A percentile compares a stretch with the other conserved stretches of the same genome.
phyloP scores from a whole-genome alignment of 1,284 basidiomycete species.

The Neotropicomus parvogracilis region DNA sequence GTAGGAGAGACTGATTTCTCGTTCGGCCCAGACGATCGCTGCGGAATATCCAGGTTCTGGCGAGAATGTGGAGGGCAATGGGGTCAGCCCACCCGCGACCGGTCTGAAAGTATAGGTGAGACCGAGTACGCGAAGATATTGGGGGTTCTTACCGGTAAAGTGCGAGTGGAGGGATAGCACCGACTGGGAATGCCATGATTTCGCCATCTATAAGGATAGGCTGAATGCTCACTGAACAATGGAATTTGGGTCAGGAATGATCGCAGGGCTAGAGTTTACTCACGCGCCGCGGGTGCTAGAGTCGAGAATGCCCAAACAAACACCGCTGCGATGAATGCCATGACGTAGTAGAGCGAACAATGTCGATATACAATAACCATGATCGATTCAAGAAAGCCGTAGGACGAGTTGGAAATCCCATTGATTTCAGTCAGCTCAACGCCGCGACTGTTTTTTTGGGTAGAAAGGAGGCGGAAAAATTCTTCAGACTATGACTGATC shows the following conservation, averaged over 20 bases:
- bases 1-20: slow-evolving; percentile 11
- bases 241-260: neutral
- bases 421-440: slow-evolving; percentile 7
- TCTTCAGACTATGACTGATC: slow-evolving; percentile 14
- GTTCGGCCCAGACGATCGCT: slow-evolving; percentile 14
- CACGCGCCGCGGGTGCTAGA: slow-evolving; percentile 11
- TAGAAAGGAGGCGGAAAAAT: slow-evolving; percentile 12
- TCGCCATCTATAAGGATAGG: slow-evolving; percentile 12
- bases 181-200: slow-evolving; percentile 11
- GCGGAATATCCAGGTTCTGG: slow-evolving; percentile 14
- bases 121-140: neutral
- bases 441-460: neutral
- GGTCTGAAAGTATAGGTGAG: slow-evolving; percentile 2
- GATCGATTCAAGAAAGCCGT: slow-evolving; percentile 7
- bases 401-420: slow-evolving; percentile 14
- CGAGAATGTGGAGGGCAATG: neutral
- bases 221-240: slow-evolving; percentile 10
- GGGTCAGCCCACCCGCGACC: slow-evolving; percentile 1
- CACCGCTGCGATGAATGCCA: slow-evolving; percentile 4
- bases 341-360: slow-evolving; percentile 10
- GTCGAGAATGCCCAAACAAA: slow-evolving; percentile 11
- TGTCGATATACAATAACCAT: neutral
- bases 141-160: slow-evolving; percentile 12
- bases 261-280: neutral
- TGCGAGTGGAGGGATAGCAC: slow-evolving; percentile 11